Evolutionary conservation across 2,329 filamentous ascomycete species (phyloP).

Genomic region (Leptographium galeiforme): DNA sequence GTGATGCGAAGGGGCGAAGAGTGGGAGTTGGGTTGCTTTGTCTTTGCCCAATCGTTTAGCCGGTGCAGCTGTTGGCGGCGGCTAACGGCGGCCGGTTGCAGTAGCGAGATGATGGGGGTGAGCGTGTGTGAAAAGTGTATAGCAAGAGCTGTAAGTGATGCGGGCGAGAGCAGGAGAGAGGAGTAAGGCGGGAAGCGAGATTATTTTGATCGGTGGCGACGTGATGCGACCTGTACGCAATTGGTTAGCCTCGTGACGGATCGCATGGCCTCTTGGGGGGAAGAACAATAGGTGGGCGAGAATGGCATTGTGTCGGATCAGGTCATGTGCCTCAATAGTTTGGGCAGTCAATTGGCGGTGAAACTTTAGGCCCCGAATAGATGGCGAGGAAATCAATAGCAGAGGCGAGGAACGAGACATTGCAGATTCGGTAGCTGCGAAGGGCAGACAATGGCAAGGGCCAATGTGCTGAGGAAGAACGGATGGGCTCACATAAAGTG

Average conservation of each 20-base stretch:
- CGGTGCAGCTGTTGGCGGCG: no score
- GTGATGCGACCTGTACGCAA: slow-evolving; percentile 11
- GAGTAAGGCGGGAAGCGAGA: slow-evolving; percentile 3
- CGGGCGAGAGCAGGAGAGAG: not conserved
- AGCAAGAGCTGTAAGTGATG: not conserved
- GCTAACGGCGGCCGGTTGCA: not conserved
- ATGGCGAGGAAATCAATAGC: not conserved
- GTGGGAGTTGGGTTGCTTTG: no score
- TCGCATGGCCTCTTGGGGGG: not conserved
- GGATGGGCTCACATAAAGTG: not conserved
- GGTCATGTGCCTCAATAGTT: slow-evolving; percentile 5
- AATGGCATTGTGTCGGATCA: not conserved
- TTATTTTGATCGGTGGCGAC: slow-evolving; percentile 8
- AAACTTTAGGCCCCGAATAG: not conserved
- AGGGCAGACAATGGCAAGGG: not conserved
- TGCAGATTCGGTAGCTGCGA: not conserved
- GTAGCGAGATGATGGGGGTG: not conserved
- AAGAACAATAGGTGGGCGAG: not conserved
- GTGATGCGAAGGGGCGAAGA: not conserved
- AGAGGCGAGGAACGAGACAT: not conserved
- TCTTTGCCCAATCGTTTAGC: no score
- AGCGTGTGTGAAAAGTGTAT: not conserved
- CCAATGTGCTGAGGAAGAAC: not conserved
- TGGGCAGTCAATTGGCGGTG: slow-evolving; percentile 7
- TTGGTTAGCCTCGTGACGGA: slow-evolving; percentile 14